phyloP scores from a whole-genome alignment of 2,329 filamentous ascomycete species.

The Atkinsonella hypoxylon region DNA sequence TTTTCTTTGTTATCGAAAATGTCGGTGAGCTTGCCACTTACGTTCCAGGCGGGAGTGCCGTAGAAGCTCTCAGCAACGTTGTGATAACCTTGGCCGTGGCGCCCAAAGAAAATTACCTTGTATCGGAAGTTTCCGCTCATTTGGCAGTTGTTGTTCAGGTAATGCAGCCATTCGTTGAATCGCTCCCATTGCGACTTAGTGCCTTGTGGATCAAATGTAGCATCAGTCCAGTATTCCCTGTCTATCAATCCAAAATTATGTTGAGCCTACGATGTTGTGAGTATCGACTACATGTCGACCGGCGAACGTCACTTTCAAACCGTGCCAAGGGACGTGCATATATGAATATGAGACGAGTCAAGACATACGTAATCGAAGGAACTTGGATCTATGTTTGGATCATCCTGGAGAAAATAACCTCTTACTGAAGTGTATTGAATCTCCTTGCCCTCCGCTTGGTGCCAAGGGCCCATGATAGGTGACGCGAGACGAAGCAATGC shows the following conservation, averaged over 20 bases:
- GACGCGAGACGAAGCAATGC: conserved; percentile 18
- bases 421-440: conserved; percentile 48
- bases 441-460: conserved; percentile 23
- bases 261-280: conserved; percentile 30
- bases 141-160: conserved; percentile 33
- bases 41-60: conserved; percentile 58
- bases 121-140: conserved; percentile 38
- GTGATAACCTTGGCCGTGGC: conserved; percentile 58
- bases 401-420: conserved; percentile 55
- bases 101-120: conserved; percentile 55
- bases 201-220: conserved; percentile 23
- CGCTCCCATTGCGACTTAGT: conserved; percentile 50
- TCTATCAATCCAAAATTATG: conserved; percentile 56
- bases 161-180: conserved; percentile 45
- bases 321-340: too few species aligned
- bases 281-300: neutral
- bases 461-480: conserved; percentile 17
- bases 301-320: too few species aligned
- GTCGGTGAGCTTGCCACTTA: conserved; percentile 19
- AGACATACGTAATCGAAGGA: conserved; percentile 52
- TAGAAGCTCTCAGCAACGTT: conserved; percentile 54
- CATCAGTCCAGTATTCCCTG: conserved; percentile 46
- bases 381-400: conserved; percentile 38
- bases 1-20: neutral
- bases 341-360: neutral